Conservation (phyloP, 139 green algal species). For the Tetradesmus lagerheimii region DNA sequence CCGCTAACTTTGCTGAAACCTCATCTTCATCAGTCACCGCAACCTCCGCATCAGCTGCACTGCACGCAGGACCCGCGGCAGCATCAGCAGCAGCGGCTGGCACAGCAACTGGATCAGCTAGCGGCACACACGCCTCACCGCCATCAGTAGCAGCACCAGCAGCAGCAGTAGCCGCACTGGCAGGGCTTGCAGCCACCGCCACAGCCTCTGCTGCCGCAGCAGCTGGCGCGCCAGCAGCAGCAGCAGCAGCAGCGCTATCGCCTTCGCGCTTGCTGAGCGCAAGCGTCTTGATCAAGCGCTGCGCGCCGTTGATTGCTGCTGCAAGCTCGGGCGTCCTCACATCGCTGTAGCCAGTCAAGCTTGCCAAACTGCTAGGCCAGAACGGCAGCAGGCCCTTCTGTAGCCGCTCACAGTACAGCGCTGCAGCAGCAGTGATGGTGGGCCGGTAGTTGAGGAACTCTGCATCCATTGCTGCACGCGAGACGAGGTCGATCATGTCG, state of each 20-base stretch:
- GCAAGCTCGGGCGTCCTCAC: constrained; percentile 77
- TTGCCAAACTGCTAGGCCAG: constrained; percentile 59
- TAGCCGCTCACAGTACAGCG: constrained; percentile 63
- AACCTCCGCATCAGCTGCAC: not conserved
- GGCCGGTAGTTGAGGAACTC: constrained; percentile 71
- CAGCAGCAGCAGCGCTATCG: not conserved
- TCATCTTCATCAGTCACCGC: not conserved
- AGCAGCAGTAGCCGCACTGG: not conserved
- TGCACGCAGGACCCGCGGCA: not conserved
- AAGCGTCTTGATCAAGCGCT: constrained; percentile 56
- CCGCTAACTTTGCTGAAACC: not conserved
- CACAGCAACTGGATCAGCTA: not conserved
- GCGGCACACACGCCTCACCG: not conserved
- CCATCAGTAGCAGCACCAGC: not conserved
- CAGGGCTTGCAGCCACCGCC: too few relatives aligned
- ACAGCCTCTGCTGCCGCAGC: not conserved
- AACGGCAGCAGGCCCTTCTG: constrained; percentile 55
- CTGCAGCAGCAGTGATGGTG: constrained; percentile 57
- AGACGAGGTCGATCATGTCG: constrained; percentile 38
- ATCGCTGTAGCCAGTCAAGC: constrained; percentile 70
- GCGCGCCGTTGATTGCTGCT: constrained; percentile 78
- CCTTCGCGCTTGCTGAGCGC: not conserved
- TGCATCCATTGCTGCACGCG: constrained; percentile 8
- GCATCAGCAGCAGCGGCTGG: not conserved
- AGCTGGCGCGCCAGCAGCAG: not conserved